A percentile compares a stretch with the other conserved stretches of the same genome.
These are phyloP conservation scores for Xenosphaeropsis pyriputrescens DNA, from an alignment of 2,329 filamentous ascomycete species.

Conservation along the genomic window DNA sequence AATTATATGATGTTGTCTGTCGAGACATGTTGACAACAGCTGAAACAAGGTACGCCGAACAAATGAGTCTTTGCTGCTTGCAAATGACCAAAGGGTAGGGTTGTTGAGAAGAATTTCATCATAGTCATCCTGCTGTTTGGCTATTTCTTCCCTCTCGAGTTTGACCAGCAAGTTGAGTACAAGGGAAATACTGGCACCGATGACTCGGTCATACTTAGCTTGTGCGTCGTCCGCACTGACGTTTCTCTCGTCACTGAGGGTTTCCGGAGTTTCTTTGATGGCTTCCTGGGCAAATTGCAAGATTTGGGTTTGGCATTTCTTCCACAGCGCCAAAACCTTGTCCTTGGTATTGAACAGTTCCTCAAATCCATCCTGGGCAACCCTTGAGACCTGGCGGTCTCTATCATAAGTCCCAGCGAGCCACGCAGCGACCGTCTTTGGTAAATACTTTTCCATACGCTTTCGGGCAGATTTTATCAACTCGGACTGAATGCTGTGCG, in stretches of 20 bases:
- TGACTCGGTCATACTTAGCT: conserved; percentile 70
- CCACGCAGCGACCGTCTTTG: conserved; percentile 76
- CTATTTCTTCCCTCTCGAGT: conserved; percentile 34
- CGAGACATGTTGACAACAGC: conserved; percentile 32
- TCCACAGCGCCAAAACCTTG: conserved; percentile 65
- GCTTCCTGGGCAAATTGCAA: conserved; percentile 72
- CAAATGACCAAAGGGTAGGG: conserved; percentile 45
- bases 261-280: conserved; percentile 64
- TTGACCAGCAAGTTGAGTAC: conserved; percentile 36
- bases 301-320: conserved; percentile 65
- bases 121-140: conserved; percentile 46
- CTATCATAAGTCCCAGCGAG: conserved; percentile 78
- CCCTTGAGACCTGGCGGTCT: conserved; percentile 60
- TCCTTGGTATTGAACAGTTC: conserved; percentile 67
- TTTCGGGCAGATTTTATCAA: conserved; percentile 54
- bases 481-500: conserved; percentile 58
- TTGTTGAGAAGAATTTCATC: conserved; percentile 50
- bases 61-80: conserved; percentile 43
- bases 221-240: conserved; percentile 75
- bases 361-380: conserved; percentile 64
- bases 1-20: conserved; percentile 29
- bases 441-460: conserved; percentile 67
- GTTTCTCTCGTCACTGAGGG: conserved; percentile 77
- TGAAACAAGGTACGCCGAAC: conserved; percentile 37
- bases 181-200: conserved; percentile 38